Evolutionary conservation across 108 stramenopile genomes (phyloP), one percentile per base, ranked within the genome.

Genomic region (Stephanodiscus minutulus): DNA sequence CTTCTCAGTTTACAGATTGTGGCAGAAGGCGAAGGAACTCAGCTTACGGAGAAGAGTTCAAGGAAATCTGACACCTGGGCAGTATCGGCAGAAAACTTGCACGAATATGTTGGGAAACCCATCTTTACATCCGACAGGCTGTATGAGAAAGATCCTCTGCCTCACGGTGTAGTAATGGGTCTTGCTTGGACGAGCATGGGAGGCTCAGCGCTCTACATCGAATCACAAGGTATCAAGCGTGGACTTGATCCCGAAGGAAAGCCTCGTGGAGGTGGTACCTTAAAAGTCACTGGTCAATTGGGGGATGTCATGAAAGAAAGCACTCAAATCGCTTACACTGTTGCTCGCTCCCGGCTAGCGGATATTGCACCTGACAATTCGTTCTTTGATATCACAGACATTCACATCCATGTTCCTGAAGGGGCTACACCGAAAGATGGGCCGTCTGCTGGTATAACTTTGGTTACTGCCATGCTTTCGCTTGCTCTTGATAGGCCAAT

Each of bases 391-490:
- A 83, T 75, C 43, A 83, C 71, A 20, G 93, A 97, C 52, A 76
- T 99, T 27, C 99, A 99, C 70, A 86, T 98, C 88, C 99, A 99
- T 76, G 98, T 99, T n/a, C 99, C 99, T 6, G 99, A 99, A 78
- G 99, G 98, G 18, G 97, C 98, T 8, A 98, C 97, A 36, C 96
- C 97, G 11, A 99, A 99, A 78, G 99, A 99, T 77, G 99, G 99
- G 8, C 99, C 99, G 12, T 93, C 91, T 28, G 99, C 99, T 5
- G 98, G 98, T 4, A 84, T 96, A 67, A 96, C 97, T 2, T 96
- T 98, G 95, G 92, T 92, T 22, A 98, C 97, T n/a, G 94, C 98
- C 1, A 86, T 98, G 87, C 82, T 98, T 18, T 96, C 96, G 1
- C 81, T 99, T 28, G 98, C 99, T 7, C 62, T 88, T 21, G 89